These are phyloP conservation scores for Fomitopsis palustris DNA, from an alignment of 1,284 basidiomycete genomes.

Conservation along the genomic window DNA sequence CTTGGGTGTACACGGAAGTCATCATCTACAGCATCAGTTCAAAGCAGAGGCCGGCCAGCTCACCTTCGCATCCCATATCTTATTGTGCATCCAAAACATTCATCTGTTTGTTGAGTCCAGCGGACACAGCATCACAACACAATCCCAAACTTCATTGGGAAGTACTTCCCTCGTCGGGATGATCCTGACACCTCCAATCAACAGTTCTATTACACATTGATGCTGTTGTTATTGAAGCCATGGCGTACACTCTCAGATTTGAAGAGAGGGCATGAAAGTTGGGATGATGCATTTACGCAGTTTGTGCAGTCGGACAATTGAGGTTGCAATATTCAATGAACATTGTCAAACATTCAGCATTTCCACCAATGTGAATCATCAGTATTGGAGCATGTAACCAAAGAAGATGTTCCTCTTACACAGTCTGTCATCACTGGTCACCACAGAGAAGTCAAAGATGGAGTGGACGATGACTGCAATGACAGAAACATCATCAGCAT, in stretches of 20 bases:
- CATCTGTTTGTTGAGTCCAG: conserved; percentile 19
- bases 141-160: conserved; percentile 23
- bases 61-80: conserved; percentile 12
- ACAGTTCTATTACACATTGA: conserved; percentile 31
- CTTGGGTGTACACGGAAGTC: neutral
- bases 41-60: conserved; percentile 5
- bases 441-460: no score
- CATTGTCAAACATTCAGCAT: conserved; percentile 32
- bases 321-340: neutral
- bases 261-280: conserved; percentile 18
- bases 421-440: no score
- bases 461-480: no score
- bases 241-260: conserved; percentile 31
- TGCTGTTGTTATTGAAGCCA: conserved; percentile 36
- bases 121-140: conserved; percentile 4
- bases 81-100: conserved; percentile 11
- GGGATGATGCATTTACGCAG: conserved; percentile 10
- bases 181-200: conserved; percentile 11
- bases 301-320: neutral
- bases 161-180: conserved; percentile 27
- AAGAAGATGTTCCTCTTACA: no score
- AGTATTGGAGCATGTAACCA: neutral
- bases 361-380: conserved; percentile 26
- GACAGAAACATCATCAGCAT: no score
- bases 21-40: neutral